A percentile compares a stretch with the other conserved stretches of the same genome.
Evolutionary conservation across 345 rosid genomes (phyloP).

Genomic region (Psidium guajava): DNA sequence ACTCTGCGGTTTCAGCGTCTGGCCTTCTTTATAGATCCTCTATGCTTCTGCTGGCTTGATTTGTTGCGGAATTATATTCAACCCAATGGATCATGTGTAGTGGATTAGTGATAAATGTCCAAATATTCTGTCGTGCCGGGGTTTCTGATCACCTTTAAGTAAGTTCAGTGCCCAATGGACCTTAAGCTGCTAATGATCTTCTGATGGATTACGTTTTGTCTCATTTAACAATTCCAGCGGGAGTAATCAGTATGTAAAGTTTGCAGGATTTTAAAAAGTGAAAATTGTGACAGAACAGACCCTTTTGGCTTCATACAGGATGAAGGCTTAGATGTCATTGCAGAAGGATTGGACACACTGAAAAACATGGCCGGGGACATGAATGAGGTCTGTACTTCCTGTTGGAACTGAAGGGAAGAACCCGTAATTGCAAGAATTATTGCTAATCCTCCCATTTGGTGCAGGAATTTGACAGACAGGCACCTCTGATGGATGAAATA

Average conservation of each 20-base stretch:
- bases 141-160: neutral
- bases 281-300: neutral
- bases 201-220: neutral
- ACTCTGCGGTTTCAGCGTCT: neutral
- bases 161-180: neutral
- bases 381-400: slow-evolving; percentile 38
- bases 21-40: neutral
- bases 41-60: neutral
- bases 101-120: neutral
- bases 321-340: slow-evolving; percentile 55
- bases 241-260: neutral
- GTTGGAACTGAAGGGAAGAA: neutral
- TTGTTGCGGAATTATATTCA: neutral
- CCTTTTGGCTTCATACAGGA: slow-evolving; percentile 23
- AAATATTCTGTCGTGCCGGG: neutral
- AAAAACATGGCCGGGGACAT: slow-evolving; percentile 57
- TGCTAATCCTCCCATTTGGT: neutral
- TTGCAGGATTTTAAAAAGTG: neutral
- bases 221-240: neutral
- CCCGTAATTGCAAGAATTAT: neutral
- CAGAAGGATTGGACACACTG: slow-evolving; percentile 60
- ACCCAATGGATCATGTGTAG: neutral
- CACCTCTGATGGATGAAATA: slow-evolving; percentile 60
- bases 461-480: slow-evolving; percentile 65
- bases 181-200: neutral